Evolutionary conservation across 2,329 filamentous ascomycete genomes (phyloP), one percentile per base, ranked within the genome.

Genomic region (Colletotrichum magnum): DNA sequence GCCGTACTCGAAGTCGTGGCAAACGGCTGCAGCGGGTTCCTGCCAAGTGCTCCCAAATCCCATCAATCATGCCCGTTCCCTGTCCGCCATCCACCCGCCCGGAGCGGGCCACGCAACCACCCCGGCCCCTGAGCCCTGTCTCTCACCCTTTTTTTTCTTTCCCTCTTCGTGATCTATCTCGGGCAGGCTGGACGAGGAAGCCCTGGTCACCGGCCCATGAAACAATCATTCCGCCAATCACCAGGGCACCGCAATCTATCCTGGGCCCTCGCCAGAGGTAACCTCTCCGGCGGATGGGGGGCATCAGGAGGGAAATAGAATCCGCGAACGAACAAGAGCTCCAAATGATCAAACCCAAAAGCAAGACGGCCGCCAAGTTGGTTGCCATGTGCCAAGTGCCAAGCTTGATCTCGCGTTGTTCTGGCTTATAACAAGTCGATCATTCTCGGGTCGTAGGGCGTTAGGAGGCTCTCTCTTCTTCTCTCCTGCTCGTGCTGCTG

Each of bases 211-310:
- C 52, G 51, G 58, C 36, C 51, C 50, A 47, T 61, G 67, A 62
- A 62, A 58, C 26, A 63, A 62, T 57, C 43, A 68, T 69, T 69
- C 63, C 67, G 51, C 67, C 67, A 69, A 69, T 69, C 67, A 69
- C 26, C 52, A 52, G 21, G 51, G 32, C 39, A 47, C 43, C 6
- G 57, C 36, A 69, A 62, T 62, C 18, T 52, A 62, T 52, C 39
- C 13, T 5, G 28, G 7, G 36, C 48, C 57, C 51, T 56, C 51
- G 24, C 28, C n/a, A 65, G 48, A 65, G 48, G 66, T 43, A 65
- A 56, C 54, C 45, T 64, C 52, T 54, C 48, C 50, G 48, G 50
- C 50, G 36, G 65, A 41, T 21, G 61, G 45, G 16, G 28, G 52
- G 36, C 59, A 28, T 43, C 64, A 57, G 32, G 28, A 36, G 21